These are phyloP conservation scores for Pulicaria dysenterica DNA, from an alignment of 129 eudicot species.

Conservation along the genomic window DNA sequence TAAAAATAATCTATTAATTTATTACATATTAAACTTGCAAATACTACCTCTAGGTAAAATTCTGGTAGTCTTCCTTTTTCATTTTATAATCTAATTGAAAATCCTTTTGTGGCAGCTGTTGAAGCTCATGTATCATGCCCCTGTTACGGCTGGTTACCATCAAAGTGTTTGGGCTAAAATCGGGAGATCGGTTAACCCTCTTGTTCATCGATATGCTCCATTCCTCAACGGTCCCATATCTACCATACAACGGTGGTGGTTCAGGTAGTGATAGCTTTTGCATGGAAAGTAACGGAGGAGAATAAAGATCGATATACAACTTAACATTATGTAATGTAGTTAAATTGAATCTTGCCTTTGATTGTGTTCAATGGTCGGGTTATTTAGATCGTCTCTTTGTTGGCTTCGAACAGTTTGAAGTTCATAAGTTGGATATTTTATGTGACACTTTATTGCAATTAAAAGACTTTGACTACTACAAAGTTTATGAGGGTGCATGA, in stretches of 20 bases:
- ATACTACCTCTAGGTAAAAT: background rate
- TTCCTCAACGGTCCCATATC: slow-evolving; percentile 74
- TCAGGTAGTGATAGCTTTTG: slow-evolving; percentile 45
- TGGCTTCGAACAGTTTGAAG: background rate
- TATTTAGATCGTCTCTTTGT: slow-evolving; percentile 6
- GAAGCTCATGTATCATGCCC: slow-evolving; percentile 98
- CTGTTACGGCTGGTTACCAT: slow-evolving; percentile 83
- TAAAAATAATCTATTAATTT: background rate
- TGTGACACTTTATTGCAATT: slow-evolving; percentile 8
- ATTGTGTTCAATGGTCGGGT: slow-evolving; percentile 6
- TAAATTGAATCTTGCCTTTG: background rate
- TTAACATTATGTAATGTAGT: slow-evolving; percentile 31
- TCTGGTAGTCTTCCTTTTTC: background rate
- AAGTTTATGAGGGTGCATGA: background rate
- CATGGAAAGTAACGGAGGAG: slow-evolving; percentile 10
- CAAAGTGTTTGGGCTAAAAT: slow-evolving; percentile 84
- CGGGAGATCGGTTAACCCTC: slow-evolving; percentile 64
- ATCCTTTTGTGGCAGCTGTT: slow-evolving; percentile 55
- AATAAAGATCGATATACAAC: slow-evolving; percentile 31
- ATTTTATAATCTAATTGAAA: background rate
- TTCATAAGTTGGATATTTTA: slow-evolving; percentile 18
- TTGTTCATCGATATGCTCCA: slow-evolving; percentile 71
- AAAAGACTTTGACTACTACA: slow-evolving; percentile 8
- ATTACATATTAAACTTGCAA: too few relatives aligned
- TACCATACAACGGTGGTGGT: slow-evolving; percentile 78